Base-by-base conservation (phyloP, 495 filamentous ascomycete species). In the Penicillium parvum region DNA sequence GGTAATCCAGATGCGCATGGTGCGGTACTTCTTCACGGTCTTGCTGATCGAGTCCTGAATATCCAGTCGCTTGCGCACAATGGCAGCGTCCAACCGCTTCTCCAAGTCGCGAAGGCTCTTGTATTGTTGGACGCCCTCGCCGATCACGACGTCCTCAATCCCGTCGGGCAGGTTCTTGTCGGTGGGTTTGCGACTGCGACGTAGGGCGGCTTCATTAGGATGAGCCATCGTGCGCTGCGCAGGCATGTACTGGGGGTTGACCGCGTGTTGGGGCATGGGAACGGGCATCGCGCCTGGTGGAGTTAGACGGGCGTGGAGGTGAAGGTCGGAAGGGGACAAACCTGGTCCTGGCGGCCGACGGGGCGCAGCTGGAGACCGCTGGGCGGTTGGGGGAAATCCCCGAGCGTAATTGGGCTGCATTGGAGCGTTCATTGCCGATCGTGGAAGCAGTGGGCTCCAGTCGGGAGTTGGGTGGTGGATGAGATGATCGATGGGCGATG, bases 131-230 rank as follows among this genome's bases (percentile, higher is more conserved):
- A 88, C 89, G 22, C 83, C 84, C 59, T 95, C 85, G 34, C 88
- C 86, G 45, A 91, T 81, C 27, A 85, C 68, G 26, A 82, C 71
- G 9, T 89, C 82, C 54, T 95, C 88, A 28, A 96, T 69, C 27
- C 86, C 89, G 44, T 96, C 90, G 38, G 94, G 90, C 14, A 99
- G 81, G 46, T 84, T 89, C 74, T 85, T 94, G 65, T 99, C 94
- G 19, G 90, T 96, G 5, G 94, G 94, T 62, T 89, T 92, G 52
- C 78, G 78, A 47, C 85, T 85, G 37, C 86, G 79, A 33, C 88
- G 79, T 54, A 90, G 86, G 10, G 84, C 83, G 27, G 62, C 61
- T 19, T 72, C 66, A 33, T 68, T 69, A 25, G 64, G 60, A 26
- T 66, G 64, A 18, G 64, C 47, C 47, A 71, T 65, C 25, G 54